These are phyloP conservation scores for Cercospora citrullina DNA, from an alignment of 2,329 filamentous ascomycete genomes.

Conservation along the genomic window DNA sequence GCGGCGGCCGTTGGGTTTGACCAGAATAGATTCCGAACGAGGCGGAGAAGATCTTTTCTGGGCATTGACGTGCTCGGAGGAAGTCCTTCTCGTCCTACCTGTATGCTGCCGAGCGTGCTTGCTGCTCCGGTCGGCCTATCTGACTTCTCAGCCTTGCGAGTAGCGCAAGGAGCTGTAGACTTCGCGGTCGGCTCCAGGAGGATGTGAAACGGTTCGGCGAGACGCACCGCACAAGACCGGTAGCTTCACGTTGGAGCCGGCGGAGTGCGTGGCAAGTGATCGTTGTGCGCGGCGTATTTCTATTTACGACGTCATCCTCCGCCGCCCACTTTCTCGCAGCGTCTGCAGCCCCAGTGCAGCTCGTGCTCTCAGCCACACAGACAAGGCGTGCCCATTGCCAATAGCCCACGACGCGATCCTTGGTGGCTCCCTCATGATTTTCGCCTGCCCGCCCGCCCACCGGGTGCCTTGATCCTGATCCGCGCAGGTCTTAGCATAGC, in stretches of 20 bases:
- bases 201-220: background rate
- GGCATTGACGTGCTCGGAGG: constrained; percentile 10
- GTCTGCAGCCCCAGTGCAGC: background rate
- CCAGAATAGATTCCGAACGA: constrained; percentile 20
- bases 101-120: background rate
- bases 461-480: background rate
- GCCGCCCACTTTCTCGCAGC: background rate
- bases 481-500: background rate
- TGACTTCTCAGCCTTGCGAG: background rate
- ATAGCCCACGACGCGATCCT: background rate
- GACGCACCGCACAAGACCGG: background rate
- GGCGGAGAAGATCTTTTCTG: constrained; percentile 11
- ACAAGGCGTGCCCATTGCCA: background rate
- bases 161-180: background rate
- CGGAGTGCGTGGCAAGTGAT: background rate
- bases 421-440: background rate
- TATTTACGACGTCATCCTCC: constrained; percentile 1
- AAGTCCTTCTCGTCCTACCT: constrained; percentile 2
- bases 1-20: background rate
- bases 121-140: background rate
- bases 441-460: background rate
- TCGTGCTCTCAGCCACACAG: background rate
- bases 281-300: background rate
- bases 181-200: background rate
- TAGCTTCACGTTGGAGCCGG: background rate